phyloP scores from a whole-genome alignment of 2,329 filamentous ascomycete genomes.

The Emmonsia crescens region DNA sequence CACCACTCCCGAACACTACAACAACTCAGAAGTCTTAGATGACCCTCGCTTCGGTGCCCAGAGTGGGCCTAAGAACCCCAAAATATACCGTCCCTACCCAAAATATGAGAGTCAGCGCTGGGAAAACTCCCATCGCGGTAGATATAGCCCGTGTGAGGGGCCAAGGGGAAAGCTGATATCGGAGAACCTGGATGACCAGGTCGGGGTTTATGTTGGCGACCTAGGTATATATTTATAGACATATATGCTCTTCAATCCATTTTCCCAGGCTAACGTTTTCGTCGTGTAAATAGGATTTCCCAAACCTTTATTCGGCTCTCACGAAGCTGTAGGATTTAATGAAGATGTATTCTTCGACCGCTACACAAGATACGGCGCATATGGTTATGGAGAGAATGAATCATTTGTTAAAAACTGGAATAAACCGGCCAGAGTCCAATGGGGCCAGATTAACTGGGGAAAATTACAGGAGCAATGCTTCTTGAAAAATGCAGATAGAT shows the following conservation, averaged over 20 bases:
- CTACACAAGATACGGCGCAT: constrained; percentile 56
- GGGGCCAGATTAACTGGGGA: constrained; percentile 60
- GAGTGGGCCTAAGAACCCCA: not conserved
- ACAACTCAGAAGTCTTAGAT: not conserved
- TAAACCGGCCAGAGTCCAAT: constrained; percentile 29
- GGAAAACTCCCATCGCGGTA: not conserved
- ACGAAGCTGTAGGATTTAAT: constrained; percentile 50
- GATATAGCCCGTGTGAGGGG: not conserved
- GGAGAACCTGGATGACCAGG: constrained; percentile 1
- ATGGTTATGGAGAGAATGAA: constrained; percentile 28
- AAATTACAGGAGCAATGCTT: constrained; percentile 57
- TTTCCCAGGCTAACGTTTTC: not conserved
- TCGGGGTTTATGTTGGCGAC: not conserved
- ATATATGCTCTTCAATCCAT: constrained; percentile 25
- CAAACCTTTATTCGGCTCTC: constrained; percentile 54
- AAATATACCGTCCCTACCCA: constrained; percentile 1
- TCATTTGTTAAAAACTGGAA: constrained; percentile 16
- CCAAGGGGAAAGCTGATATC: not conserved
- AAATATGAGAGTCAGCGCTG: not conserved
- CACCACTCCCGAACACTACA: not conserved
- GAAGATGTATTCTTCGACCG: constrained; percentile 56
- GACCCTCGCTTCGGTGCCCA: not conserved
- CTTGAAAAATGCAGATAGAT: constrained; percentile 56
- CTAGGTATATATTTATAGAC: not conserved
- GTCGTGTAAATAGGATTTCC: constrained; percentile 37